These are phyloP conservation scores for Diplodia mutila DNA, from an alignment of 2,329 filamentous ascomycete species.

Conservation along the genomic window DNA sequence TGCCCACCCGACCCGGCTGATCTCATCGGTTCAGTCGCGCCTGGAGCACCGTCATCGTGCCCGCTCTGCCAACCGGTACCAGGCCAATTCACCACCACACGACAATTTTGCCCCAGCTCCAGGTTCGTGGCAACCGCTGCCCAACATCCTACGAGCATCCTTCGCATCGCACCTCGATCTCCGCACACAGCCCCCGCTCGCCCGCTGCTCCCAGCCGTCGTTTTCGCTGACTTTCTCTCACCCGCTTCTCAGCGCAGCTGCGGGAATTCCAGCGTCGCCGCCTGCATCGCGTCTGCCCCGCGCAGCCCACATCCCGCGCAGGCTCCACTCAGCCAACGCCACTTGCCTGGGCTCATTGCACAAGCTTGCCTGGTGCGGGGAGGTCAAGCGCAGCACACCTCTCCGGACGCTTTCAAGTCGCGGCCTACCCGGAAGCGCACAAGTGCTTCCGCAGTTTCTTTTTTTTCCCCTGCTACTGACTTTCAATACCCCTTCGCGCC, in stretches of 20 bases:
- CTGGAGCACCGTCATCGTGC: conserved; percentile 26
- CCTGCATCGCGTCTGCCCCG: conserved; percentile 18
- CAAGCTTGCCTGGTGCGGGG: conserved; percentile 41
- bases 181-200: neutral
- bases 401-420: conserved; percentile 38
- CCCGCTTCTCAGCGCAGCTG: conserved; percentile 10
- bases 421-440: neutral
- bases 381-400: conserved; percentile 43
- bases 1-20: conserved; percentile 22
- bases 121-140: conserved; percentile 21
- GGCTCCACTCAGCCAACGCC: conserved; percentile 16
- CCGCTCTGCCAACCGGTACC: conserved; percentile 17
- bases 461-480: conserved; percentile 10
- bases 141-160: neutral
- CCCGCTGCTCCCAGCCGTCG: neutral
- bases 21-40: conserved; percentile 22
- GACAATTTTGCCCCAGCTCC: conserved; percentile 23
- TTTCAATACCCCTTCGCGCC: conserved; percentile 19
- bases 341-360: conserved; percentile 15
- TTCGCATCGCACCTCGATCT: neutral
- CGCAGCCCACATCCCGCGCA: conserved; percentile 20
- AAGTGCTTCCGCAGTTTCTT: conserved; percentile 8
- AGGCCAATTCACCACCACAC: conserved; percentile 25
- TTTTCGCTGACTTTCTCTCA: conserved; percentile 21
- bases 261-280: conserved; percentile 18